These are phyloP conservation scores for Leccinellum luteum DNA, from an alignment of 768 basidiomycete genomes.

Conservation along the genomic window DNA sequence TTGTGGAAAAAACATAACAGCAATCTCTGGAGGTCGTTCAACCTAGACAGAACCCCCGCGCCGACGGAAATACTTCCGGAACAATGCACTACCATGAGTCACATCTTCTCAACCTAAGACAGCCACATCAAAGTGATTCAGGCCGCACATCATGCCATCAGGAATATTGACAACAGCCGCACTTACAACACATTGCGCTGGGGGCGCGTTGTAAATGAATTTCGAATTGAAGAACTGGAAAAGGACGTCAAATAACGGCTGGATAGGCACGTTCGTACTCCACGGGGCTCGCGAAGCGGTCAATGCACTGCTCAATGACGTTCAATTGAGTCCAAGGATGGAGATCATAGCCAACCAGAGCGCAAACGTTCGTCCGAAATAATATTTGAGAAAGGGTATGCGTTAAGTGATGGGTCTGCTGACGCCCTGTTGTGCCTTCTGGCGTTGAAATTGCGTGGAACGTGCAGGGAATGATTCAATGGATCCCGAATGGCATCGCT, in stretches of 20 bases:
- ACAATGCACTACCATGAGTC: neutral
- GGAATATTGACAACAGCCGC: neutral
- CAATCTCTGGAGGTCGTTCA: constrained; percentile 10
- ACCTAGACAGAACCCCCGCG: constrained; percentile 10
- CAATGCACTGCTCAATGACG: neutral
- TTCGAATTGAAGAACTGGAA: neutral
- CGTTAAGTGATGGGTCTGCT: neutral
- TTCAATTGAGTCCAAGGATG: neutral
- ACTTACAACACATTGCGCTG: neutral
- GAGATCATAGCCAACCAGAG: neutral
- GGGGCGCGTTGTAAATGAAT: neutral
- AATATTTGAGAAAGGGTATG: neutral
- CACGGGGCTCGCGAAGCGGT: neutral
- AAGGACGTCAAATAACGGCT: neutral
- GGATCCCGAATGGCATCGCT: neutral
- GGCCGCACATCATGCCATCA: neutral
- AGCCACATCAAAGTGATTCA: neutral
- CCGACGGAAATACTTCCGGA: constrained; percentile 10
- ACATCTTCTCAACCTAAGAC: too few relatives aligned
- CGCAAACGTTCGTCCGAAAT: neutral
- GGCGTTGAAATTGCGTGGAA: neutral
- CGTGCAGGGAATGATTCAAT: neutral
- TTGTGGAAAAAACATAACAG: neutral
- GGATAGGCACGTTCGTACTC: neutral
- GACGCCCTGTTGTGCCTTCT: neutral